A percentile compares a stretch with the other conserved stretches of the same genome.
Evolutionary conservation across 1,284 basidiomycete species (phyloP).

Genomic region (Trametes pubescens): DNA sequence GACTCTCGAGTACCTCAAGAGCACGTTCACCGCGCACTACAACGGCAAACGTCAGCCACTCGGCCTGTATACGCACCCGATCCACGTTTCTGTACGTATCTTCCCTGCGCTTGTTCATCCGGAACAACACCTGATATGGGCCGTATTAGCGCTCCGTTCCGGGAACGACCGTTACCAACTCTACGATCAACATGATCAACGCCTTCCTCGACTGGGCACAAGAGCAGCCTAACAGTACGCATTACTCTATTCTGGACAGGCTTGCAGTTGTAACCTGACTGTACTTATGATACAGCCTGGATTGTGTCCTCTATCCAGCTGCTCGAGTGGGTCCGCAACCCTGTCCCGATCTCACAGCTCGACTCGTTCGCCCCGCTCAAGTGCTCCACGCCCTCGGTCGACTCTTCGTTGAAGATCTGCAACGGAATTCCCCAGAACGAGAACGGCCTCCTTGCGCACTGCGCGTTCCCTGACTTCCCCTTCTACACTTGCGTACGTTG

Average conservation of each 20-base stretch:
- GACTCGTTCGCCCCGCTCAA: constrained; percentile 61
- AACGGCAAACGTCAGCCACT: constrained; percentile 79
- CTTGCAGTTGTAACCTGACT: neutral
- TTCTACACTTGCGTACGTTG: constrained; percentile 73
- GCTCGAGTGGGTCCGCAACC: constrained; percentile 78
- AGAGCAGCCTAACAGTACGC: constrained; percentile 67
- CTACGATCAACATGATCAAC: constrained; percentile 79
- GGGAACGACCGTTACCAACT: constrained; percentile 56
- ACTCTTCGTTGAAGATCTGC: constrained; percentile 65
- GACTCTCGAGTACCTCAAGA: constrained; percentile 78
- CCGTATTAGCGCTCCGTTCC: constrained; percentile 43
- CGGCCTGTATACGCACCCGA: constrained; percentile 85
- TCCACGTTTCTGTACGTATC: constrained; percentile 70
- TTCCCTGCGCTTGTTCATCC: neutral
- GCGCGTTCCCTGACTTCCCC: constrained; percentile 76
- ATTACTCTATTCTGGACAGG: neutral
- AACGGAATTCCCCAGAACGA: constrained; percentile 77
- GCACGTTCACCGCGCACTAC: constrained; percentile 79
- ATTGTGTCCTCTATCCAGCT: constrained; percentile 81
- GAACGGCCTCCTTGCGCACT: constrained; percentile 64
- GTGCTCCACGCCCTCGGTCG: constrained; percentile 69
- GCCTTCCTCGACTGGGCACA: constrained; percentile 86
- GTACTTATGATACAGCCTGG: constrained; percentile 60
- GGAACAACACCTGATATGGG: constrained; percentile 1
- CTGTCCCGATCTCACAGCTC: constrained; percentile 69